Evolutionary conservation across 306 rosid genomes (phyloP).

Genomic region (Prinsepia uniflora): DNA sequence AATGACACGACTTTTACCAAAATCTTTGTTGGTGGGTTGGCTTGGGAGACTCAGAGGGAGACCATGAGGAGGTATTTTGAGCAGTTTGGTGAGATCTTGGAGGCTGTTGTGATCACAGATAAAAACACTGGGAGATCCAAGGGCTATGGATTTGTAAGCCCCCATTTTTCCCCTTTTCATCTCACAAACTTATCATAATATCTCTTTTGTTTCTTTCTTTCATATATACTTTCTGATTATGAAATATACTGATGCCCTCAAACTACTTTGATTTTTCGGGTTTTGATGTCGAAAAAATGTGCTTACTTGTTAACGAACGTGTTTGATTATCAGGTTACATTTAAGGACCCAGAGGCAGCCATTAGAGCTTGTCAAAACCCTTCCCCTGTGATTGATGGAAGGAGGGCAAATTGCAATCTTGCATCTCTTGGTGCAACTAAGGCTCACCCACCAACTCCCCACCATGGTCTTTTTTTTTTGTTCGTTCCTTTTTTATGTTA

Average conservation of each 20-base stretch:
- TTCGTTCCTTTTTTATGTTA: neutral
- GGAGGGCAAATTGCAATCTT: slow-evolving; percentile 93
- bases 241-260: too few species aligned
- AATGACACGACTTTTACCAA: slow-evolving; percentile 88
- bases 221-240: too few species aligned
- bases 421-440: slow-evolving; percentile 93
- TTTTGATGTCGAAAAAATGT: neutral
- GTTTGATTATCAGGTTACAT: slow-evolving; percentile 57
- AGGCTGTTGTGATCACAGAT: slow-evolving; percentile 93
- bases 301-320: neutral
- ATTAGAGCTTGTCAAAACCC: slow-evolving; percentile 91
- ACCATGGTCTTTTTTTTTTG: slow-evolving; percentile 49
- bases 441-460: slow-evolving; percentile 55
- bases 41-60: slow-evolving; percentile 95
- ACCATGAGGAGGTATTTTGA: slow-evolving; percentile 88
- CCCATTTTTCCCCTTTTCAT: slow-evolving; percentile 3
- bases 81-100: slow-evolving; percentile 91
- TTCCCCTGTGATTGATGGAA: slow-evolving; percentile 92
- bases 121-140: slow-evolving; percentile 94
- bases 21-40: slow-evolving; percentile 93
- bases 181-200: slow-evolving; percentile 1
- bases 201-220: neutral
- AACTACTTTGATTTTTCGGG: neutral
- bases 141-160: slow-evolving; percentile 94
- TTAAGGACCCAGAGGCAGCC: slow-evolving; percentile 91